Base-by-base conservation (phyloP, 352 stramenopile genomes). In the Elongisporangium anandrum region DNA sequence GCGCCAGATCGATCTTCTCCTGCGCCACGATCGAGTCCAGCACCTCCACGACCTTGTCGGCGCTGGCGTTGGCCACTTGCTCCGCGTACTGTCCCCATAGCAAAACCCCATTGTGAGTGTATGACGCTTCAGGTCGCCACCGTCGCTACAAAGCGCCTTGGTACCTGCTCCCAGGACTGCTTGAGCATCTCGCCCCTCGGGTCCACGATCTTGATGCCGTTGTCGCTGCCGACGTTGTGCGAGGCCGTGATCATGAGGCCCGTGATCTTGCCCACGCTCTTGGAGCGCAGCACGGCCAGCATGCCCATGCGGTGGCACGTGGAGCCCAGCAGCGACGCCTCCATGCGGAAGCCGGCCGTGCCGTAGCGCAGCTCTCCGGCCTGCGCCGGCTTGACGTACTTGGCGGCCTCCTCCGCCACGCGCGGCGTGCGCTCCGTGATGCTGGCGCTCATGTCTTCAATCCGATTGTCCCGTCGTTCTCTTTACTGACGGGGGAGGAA, bases 211-310 rank as follows among this genome's bases (percentile, higher is more conserved):
- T 98, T 98, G 58, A 98, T 72, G 2, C 94, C 94, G 56, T 98
- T 98, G 80, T 98, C 94, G n/a, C 54, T 63, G 26, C 78, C 80
- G 12, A 68, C 63, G 70, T 98, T 98, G 82, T 98, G 94, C 57
- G 90, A 98, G 10, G 94, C 94, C 50, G 94, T 98, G 59, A 98
- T 91, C 94, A 98, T 98, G 23, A 98, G 64, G 29, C 94, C 94
- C 50, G 94, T 81, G 68, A 90, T 92, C 73, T 92, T 90, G 50
- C 77, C 80, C 61, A 75, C 66, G 64, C 74, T 87, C 68, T 89
- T 91, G 63, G 84, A 92, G 62, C 81, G 81, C 66, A 94, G 60
- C 34, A 92, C 79, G 24, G 85, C 80, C 55, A 94, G 63, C 75
- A 94, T 92, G 26, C 94, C 97, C 73, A 99, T 92, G 54, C 96